These are phyloP conservation scores for Kockiozyma suomiensis DNA, from an alignment of 805 yeast genomes.

Conservation along the genomic window DNA sequence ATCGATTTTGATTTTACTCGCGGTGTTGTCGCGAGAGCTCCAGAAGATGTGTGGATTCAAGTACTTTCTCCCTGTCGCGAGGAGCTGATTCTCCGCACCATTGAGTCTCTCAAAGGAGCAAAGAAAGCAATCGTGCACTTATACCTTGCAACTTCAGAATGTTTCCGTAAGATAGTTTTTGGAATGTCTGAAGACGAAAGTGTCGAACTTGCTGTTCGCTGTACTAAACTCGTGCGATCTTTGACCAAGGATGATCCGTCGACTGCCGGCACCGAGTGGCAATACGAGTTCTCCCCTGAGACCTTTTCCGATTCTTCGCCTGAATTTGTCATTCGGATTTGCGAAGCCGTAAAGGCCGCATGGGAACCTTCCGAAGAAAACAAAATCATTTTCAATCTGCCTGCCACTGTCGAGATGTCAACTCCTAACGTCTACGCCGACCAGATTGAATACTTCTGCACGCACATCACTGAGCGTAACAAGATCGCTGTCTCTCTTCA, in stretches of 20 bases:
- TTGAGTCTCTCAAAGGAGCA: slow-evolving; percentile 73
- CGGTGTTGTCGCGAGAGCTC: slow-evolving; percentile 71
- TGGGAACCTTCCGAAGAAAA: slow-evolving; percentile 69
- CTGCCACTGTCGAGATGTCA: slow-evolving; percentile 82
- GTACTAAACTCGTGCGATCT: slow-evolving; percentile 62
- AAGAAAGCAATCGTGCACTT: slow-evolving; percentile 75
- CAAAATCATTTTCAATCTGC: slow-evolving; percentile 78
- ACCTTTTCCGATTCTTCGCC: slow-evolving; percentile 71
- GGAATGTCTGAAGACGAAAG: slow-evolving; percentile 59
- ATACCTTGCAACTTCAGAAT: slow-evolving; percentile 74
- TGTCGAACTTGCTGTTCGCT: slow-evolving; percentile 60
- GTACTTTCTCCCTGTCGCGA: slow-evolving; percentile 77
- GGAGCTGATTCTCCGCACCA: slow-evolving; percentile 68
- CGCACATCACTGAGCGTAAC: slow-evolving; percentile 64
- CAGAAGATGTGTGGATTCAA: slow-evolving; percentile 75
- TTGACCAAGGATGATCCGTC: slow-evolving; percentile 71
- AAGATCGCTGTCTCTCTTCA: slow-evolving; percentile 74
- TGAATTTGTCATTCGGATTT: slow-evolving; percentile 63
- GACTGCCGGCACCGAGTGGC: slow-evolving; percentile 62
- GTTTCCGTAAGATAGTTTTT: slow-evolving; percentile 73
- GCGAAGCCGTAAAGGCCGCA: slow-evolving; percentile 74
- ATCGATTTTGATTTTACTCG: slow-evolving; percentile 80
- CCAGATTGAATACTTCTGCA: slow-evolving; percentile 74
- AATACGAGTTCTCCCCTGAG: slow-evolving; percentile 79
- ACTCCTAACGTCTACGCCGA: slow-evolving; percentile 84